A percentile compares a stretch with the other conserved stretches of the same genome.
These are phyloP conservation scores for Candida sojae DNA, from an alignment of 1,139 yeast genomes.

Conservation along the genomic window DNA sequence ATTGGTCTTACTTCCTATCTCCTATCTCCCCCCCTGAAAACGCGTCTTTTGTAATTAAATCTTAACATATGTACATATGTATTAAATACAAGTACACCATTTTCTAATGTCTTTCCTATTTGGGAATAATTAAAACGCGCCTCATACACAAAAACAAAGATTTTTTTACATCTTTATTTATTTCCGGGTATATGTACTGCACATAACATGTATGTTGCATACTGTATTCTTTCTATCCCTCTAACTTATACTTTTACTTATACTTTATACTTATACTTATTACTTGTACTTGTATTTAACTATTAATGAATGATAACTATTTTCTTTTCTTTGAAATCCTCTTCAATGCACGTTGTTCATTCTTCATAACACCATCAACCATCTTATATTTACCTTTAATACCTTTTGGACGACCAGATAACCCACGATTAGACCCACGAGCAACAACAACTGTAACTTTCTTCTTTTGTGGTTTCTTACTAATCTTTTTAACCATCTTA, in stretches of 20 bases:
- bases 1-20: too few relatives aligned
- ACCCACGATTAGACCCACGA: slow-evolving; percentile 79
- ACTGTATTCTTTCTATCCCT: too few relatives aligned
- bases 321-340: slow-evolving; percentile 79
- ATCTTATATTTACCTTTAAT: slow-evolving; percentile 96
- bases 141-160: too few relatives aligned
- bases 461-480: slow-evolving; percentile 75
- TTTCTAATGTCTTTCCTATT: too few relatives aligned
- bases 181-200: too few relatives aligned
- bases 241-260: too few relatives aligned
- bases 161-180: too few relatives aligned
- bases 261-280: too few relatives aligned
- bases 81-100: too few relatives aligned
- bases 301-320: slow-evolving; percentile 8
- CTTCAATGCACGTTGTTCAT: slow-evolving; percentile 90
- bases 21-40: not conserved
- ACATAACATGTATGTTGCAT: too few relatives aligned
- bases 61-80: too few relatives aligned
- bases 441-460: slow-evolving; percentile 90
- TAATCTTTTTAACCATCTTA: slow-evolving; percentile 77
- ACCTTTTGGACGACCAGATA: slow-evolving; percentile 96
- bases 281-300: too few relatives aligned
- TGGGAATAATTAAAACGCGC: not conserved
- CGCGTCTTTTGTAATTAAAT: not conserved
- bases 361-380: slow-evolving; percentile 98